phyloP scores from a whole-genome alignment of 179 eudicot species.

The Nepenthes alata region DNA sequence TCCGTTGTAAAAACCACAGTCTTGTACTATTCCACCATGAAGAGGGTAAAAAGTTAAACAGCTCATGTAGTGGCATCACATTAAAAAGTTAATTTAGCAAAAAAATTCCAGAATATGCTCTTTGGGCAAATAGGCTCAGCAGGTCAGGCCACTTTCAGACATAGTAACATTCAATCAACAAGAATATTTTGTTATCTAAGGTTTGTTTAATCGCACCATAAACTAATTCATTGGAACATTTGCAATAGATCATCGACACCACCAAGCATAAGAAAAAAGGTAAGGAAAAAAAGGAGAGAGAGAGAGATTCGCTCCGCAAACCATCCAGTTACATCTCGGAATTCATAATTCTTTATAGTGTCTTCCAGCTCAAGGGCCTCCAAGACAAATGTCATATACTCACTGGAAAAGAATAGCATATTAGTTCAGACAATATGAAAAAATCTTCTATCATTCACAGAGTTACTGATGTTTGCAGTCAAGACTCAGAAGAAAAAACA shows the following conservation, averaged over 20 bases:
- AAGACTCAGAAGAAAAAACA: too few relatives aligned
- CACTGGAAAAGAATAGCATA: constrained; percentile 43
- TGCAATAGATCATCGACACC: neutral
- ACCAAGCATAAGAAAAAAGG: constrained; percentile 2
- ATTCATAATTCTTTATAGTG: constrained; percentile 67
- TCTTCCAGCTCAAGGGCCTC: constrained; percentile 94
- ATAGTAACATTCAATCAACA: neutral
- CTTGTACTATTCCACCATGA: too few relatives aligned
- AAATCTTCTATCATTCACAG: neutral
- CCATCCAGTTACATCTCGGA: constrained; percentile 75
- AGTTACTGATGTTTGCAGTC: too few relatives aligned
- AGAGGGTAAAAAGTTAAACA: too few relatives aligned
- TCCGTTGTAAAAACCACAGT: too few relatives aligned
- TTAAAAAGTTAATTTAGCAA: too few relatives aligned
- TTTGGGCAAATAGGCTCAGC: too few relatives aligned
- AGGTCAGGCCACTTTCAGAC: too few relatives aligned
- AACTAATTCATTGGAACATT: neutral
- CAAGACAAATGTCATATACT: constrained; percentile 64
- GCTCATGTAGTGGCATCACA: too few relatives aligned
- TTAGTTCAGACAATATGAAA: neutral
- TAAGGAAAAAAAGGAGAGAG: constrained; percentile 2
- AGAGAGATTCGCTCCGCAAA: constrained; percentile 16
- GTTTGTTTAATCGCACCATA: neutral
- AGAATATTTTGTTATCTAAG: neutral
- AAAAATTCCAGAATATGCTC: too few relatives aligned